Base-by-base conservation (phyloP, 176 grass and related monocot species). In the Oryza longistaminata region DNA sequence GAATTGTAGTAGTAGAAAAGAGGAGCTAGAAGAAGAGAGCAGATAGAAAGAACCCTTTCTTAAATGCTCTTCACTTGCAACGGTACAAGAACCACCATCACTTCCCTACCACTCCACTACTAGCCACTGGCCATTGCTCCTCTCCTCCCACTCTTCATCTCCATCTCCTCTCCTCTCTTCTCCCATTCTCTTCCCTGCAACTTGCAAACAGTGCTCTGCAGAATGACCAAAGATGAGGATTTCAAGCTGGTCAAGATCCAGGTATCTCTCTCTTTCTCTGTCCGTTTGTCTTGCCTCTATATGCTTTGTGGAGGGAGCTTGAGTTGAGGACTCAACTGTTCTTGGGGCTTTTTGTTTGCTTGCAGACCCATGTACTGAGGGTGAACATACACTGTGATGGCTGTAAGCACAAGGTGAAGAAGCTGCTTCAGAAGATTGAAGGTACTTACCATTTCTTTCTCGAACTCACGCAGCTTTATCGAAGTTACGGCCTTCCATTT, bases 301-400 rank as follows among this genome's bases (percentile, higher is more conserved):
- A 16, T 9, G 61, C 7, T 71, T 82, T 33, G 10, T 66, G 42
- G 33, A 53, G 65, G 69, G 2, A 71, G 58, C 29, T 79, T n/a
- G 53, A 19, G 53, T 58, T 73, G 83, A 88, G 25, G 68, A 71
- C 74, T 77, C 24, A 40, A 80, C 83, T 91, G 33, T 77, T 86
- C 29, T 77, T 81, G 68, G 39, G 31, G 39, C 31, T 15, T 66
- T 66, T 66, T 76, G 46, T n/a, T 66, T 79, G 27, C 61, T 88
- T 88, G 87, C 88, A 99, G 96, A 99, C 94, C 66, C 90, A 96
- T 89, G 81, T 92, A 14, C 84, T 99, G 42, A 96, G 85, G 78
- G 96, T 99, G 84, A 94, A 96, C 90, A 99, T 99, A 94, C 96
- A 99, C 90, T 99, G 96, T 70, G 93, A 99, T 70, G 96, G 96